Base-by-base conservation (phyloP, 345 rosid genomes). In the Acer campestre region DNA sequence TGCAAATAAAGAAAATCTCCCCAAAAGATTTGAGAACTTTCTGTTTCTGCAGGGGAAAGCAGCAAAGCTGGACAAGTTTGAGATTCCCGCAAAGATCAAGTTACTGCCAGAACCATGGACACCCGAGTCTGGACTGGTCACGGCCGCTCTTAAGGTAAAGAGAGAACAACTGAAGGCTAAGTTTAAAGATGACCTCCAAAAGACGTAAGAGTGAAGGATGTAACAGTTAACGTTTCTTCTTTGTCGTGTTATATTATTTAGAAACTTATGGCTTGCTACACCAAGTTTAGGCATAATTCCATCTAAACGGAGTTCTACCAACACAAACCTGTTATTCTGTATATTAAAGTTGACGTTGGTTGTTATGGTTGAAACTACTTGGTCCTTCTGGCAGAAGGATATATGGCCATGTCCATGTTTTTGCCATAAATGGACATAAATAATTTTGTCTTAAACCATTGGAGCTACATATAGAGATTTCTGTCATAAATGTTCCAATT, bases 51-150 rank as follows among this genome's bases (percentile, higher is more conserved):
- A 94, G 98, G 97, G 80, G 14, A 93, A 86, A 75, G 85, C 74
- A 2, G 89, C 94, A 71, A 89, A 86, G 71, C 79, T 95, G 64
- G 91, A 89, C 77, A 95, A 90, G 76, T 90, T 91, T 81, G 98
- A 95, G 80, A 73, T 82, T 44, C 98, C 98, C 11, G 86, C 86
- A 42, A 95, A 88, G 91, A 85, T 95, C 35, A 95, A 87, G 84
- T 73, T 93, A 86, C 9, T 95, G 25, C 77, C 94, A 0, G 95
- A 93, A 23, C 89, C 89, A 18, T 93, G 97, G 98, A 91, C 98
- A 67, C 98, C 98, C 0, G 92, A 93, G 73, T 86, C 92, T 0
- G 96, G 97, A 17, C 76, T 93, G 63, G 97, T 90, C 48, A 93
- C 92, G 3, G 92, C 89, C 38, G 94, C 98, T 23, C 81, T 93